Conservation (phyloP, 768 basidiomycete species). For the Psilocybe sp. region DNA sequence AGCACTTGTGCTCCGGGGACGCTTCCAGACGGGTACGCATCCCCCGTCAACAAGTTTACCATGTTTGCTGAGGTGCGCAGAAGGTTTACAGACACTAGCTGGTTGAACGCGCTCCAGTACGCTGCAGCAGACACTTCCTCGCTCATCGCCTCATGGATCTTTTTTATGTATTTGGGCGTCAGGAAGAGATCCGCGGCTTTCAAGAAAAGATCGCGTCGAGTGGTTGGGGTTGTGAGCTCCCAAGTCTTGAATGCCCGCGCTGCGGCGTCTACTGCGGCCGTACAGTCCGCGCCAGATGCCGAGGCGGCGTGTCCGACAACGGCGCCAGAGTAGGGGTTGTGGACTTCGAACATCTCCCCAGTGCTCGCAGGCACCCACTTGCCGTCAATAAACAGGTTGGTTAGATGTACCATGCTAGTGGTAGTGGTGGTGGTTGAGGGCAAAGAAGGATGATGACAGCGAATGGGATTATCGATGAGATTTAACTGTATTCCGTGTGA, state of each 20-base stretch:
- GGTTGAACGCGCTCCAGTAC: constrained; percentile 26
- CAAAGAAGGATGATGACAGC: too few species aligned
- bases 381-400: constrained; percentile 41
- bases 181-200: constrained; percentile 46
- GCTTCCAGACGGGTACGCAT: constrained; percentile 36
- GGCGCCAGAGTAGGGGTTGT: constrained; percentile 37
- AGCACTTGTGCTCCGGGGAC: constrained; percentile 43
- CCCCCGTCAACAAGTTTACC: constrained; percentile 37
- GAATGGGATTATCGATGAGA: too few species aligned
- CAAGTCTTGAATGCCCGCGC: constrained; percentile 44
- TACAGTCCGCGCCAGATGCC: constrained; percentile 42
- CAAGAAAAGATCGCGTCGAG: constrained; percentile 42
- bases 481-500: too few species aligned
- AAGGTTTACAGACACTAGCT: constrained; percentile 14
- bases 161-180: constrained; percentile 37
- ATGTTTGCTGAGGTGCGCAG: constrained; percentile 33
- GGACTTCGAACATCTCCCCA: constrained; percentile 41
- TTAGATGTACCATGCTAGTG: constrained; percentile 22
- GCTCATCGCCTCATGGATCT: constrained; percentile 26
- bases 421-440: neutral
- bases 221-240: constrained; percentile 34
- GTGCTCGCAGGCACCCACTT: constrained; percentile 30
- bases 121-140: constrained; percentile 39
- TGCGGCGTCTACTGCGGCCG: constrained; percentile 43
- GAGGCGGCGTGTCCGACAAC: constrained; percentile 45